Conservation (phyloP, 495 filamentous ascomycete species). For the Chaetomium tenue region DNA sequence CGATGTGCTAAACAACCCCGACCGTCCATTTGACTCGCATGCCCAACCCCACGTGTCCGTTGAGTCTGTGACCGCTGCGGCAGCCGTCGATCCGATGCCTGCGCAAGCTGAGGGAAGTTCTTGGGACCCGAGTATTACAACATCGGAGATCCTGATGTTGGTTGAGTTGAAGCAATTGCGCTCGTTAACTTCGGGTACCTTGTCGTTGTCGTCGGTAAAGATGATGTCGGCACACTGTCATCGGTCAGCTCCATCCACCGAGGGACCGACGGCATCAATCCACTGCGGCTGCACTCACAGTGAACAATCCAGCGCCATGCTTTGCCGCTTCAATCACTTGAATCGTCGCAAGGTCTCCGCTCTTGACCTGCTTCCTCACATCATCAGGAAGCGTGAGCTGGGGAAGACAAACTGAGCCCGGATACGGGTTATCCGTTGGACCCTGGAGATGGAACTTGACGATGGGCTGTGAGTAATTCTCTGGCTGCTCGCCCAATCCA, state of each 20-base stretch:
- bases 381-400: conserved; percentile 76
- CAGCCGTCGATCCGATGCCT: conserved; percentile 56
- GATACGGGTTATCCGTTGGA: conserved; percentile 70
- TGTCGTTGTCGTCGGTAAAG: not conserved
- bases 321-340: conserved; percentile 1
- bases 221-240: conserved; percentile 8
- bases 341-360: conserved; percentile 66
- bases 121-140: not conserved
- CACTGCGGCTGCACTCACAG: not conserved
- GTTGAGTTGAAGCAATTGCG: not conserved
- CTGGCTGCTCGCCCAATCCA: conserved; percentile 63
- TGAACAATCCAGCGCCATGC: not conserved
- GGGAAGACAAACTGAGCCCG: conserved; percentile 77
- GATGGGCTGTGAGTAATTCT: conserved; percentile 69
- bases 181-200: not conserved
- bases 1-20: not conserved
- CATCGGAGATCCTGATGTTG: not conserved
- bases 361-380: conserved; percentile 47
- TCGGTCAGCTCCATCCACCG: not conserved
- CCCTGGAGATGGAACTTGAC: conserved; percentile 77
- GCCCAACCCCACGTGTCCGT: not conserved
- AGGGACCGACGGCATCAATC: not conserved
- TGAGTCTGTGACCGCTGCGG: conserved; percentile 41
- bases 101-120: conserved; percentile 41
- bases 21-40: not conserved